phyloP scores from a whole-genome alignment of 352 stramenopile genomes.

The Thalassiosira mediterranea region DNA sequence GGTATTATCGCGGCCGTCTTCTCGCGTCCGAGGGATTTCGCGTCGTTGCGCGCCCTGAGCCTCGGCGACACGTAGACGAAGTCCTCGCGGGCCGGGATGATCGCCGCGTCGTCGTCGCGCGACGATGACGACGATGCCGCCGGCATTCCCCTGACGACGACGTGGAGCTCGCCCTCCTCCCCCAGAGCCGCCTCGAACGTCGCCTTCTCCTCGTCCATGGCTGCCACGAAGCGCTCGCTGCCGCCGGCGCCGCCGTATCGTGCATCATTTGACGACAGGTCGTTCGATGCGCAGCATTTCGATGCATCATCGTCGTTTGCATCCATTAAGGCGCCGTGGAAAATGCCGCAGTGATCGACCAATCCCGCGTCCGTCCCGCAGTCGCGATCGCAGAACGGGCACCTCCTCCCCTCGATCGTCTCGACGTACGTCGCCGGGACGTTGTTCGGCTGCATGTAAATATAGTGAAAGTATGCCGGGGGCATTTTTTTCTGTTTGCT shows the following conservation, averaged over 20 bases:
- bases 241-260: no score
- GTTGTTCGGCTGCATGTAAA: conserved; percentile 38
- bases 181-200: conserved; percentile 29
- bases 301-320: conserved; percentile 7
- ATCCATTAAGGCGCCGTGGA: conserved; percentile 28
- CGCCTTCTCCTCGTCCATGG: conserved; percentile 1
- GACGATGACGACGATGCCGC: not conserved
- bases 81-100: conserved; percentile 1
- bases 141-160: conserved; percentile 26
- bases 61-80: conserved; percentile 26
- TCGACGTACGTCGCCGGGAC: conserved; percentile 26
- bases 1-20: conserved; percentile 8
- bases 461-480: conserved; percentile 41
- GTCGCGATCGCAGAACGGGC: conserved; percentile 34
- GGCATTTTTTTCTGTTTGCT: conserved; percentile 2
- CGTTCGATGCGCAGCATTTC: no score
- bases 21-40: not conserved
- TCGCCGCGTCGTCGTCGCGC: not conserved
- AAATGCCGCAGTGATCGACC: conserved; percentile 28
- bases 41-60: not conserved
- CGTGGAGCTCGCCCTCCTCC: conserved; percentile 33
- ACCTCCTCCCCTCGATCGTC: conserved; percentile 18
- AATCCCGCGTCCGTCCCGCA: conserved; percentile 35
- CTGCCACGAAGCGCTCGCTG: no score
- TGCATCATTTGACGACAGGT: no score